These are phyloP conservation scores for Fomitopsis schrenkii DNA, from an alignment of 1,284 basidiomycete genomes.

Conservation along the genomic window DNA sequence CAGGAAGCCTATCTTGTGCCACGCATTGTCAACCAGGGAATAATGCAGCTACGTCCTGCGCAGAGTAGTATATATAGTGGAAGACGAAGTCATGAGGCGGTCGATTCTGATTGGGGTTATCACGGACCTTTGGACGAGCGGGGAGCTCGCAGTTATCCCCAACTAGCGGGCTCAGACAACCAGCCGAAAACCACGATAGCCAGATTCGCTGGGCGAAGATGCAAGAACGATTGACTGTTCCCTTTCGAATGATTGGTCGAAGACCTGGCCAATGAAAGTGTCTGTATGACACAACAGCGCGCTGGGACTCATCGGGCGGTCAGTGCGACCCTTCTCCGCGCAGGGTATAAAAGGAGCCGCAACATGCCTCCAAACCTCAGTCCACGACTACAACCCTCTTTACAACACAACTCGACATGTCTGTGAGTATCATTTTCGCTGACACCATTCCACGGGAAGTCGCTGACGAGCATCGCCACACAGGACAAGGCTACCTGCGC, in stretches of 20 bases:
- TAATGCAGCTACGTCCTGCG: no score
- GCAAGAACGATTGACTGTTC: no score
- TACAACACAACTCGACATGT: background rate
- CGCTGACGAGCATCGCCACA: background rate
- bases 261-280: background rate
- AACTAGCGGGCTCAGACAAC: no score
- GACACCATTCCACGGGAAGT: background rate
- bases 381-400: background rate
- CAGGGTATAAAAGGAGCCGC: background rate
- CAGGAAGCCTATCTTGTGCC: no score
- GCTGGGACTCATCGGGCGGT: background rate
- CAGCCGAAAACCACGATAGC: no score
- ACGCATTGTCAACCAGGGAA: no score
- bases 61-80: no score
- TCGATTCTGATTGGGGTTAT: no score
- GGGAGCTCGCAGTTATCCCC: no score
- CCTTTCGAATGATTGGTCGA: background rate
- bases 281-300: background rate
- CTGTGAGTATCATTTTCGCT: background rate
- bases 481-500: background rate
- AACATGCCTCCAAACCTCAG: background rate
- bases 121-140: no score
- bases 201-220: no score
- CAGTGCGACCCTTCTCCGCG: background rate
- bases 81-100: no score